These are phyloP conservation scores for Spathaspora sp. DNA, from an alignment of 1,139 yeast species.

Conservation along the genomic window DNA sequence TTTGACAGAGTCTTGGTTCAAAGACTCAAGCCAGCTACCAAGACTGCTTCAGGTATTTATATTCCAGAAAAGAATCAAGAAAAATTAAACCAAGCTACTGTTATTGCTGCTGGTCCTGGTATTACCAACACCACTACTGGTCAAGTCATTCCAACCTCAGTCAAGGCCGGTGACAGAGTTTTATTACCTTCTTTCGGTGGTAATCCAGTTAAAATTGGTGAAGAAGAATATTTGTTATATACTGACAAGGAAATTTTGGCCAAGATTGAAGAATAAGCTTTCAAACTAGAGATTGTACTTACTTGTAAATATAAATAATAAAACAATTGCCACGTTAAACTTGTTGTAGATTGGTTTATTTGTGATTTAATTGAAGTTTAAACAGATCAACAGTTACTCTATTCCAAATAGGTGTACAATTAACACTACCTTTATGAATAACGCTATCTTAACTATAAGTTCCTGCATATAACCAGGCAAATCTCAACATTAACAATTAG, in stretches of 20 bases:
- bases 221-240: slow-evolving; percentile 71
- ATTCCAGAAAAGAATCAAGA: slow-evolving; percentile 97
- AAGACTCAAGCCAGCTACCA: slow-evolving; percentile 86
- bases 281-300: not conserved
- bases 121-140: slow-evolving; percentile 63
- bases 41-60: slow-evolving; percentile 93
- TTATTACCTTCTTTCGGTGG: slow-evolving; percentile 92
- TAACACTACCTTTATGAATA: too few relatives aligned
- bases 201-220: slow-evolving; percentile 82
- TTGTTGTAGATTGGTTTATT: too few relatives aligned
- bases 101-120: slow-evolving; percentile 85
- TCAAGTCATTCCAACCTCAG: slow-evolving; percentile 66
- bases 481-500: not conserved
- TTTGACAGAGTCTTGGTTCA: slow-evolving; percentile 95
- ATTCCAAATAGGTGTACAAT: too few relatives aligned
- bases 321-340: not conserved
- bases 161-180: slow-evolving; percentile 87
- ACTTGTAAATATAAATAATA: slow-evolving; percentile 2
- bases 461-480: not conserved
- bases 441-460: not conserved
- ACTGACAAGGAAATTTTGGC: slow-evolving; percentile 95
- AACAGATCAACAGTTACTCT: too few relatives aligned
- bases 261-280: slow-evolving; percentile 53
- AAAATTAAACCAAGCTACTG: slow-evolving; percentile 82
- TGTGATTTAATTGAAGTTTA: too few relatives aligned